Conservation (phyloP, 805 yeast species). For the Cephaloascus albidus region DNA sequence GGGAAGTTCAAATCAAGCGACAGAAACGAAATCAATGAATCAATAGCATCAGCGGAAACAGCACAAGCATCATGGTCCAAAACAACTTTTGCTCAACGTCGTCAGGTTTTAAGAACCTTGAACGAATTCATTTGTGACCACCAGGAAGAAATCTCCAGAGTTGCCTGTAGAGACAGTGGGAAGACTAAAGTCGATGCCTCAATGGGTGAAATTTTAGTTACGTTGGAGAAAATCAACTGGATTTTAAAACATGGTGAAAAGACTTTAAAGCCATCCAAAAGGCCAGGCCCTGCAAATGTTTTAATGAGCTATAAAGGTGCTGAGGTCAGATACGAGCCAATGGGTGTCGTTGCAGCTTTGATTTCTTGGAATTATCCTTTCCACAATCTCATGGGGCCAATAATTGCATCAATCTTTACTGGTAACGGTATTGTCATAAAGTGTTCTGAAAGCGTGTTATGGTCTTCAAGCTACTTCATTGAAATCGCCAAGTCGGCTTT, state of each 20-base stretch:
- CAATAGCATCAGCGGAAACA: conserved; percentile 38
- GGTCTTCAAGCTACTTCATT: conserved; percentile 83
- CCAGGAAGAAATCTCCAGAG: conserved; percentile 80
- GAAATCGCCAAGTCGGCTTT: conserved; percentile 65
- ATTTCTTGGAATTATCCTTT: conserved; percentile 98
- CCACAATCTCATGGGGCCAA: conserved; percentile 89
- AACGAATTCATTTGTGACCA: conserved; percentile 64
- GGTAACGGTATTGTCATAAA: conserved; percentile 90
- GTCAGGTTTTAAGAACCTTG: conserved; percentile 63
- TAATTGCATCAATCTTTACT: conserved; percentile 79
- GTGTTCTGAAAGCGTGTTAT: conserved; percentile 92
- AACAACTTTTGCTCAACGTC: conserved; percentile 56
- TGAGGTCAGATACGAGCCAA: conserved; percentile 87
- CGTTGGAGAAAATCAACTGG: conserved; percentile 91
- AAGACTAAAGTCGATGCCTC: conserved; percentile 94
- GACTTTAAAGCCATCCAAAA: conserved; percentile 56
- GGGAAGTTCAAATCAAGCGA: conserved; percentile 63
- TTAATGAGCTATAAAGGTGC: conserved; percentile 88
- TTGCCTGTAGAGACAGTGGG: conserved; percentile 95
- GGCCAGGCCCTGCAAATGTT: conserved; percentile 83
- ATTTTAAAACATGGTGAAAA: conserved; percentile 72
- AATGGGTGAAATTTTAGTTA: conserved; percentile 93
- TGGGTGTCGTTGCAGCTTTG: conserved; percentile 81
- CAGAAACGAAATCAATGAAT: conserved; percentile 60
- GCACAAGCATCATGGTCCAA: conserved; percentile 47